These are phyloP conservation scores for Umbilicus rupestris DNA, from an alignment of 164 flowering plant genomes.

Conservation along the genomic window DNA sequence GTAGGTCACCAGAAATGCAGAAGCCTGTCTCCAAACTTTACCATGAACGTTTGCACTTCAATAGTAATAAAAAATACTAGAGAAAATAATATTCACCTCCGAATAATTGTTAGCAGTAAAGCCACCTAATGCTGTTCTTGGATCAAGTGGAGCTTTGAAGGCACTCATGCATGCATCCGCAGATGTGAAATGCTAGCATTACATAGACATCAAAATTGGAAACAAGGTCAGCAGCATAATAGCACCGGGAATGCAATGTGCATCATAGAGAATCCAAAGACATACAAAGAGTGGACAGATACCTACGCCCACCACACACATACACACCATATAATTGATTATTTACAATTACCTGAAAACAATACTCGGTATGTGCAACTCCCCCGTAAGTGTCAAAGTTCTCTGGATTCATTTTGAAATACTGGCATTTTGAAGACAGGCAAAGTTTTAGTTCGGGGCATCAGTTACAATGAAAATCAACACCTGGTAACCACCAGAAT, in stretches of 20 bases:
- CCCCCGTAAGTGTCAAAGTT: slow-evolving; percentile 68
- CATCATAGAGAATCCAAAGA: no score
- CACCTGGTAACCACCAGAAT: not conserved
- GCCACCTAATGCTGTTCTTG: slow-evolving; percentile 85
- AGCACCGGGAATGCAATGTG: not conserved
- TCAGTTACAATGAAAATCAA: not conserved
- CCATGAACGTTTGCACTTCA: slow-evolving; percentile 2
- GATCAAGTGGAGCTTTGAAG: slow-evolving; percentile 89
- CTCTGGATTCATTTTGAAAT: slow-evolving; percentile 74
- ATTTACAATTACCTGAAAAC: slow-evolving; percentile 76
- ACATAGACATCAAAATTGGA: not conserved
- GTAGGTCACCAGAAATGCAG: slow-evolving; percentile 89
- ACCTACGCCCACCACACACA: no score
- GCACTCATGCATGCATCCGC: slow-evolving; percentile 82
- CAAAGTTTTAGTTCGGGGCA: not conserved
- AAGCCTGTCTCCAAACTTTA: slow-evolving; percentile 52
- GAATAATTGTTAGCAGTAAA: slow-evolving; percentile 69
- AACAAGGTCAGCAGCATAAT: not conserved
- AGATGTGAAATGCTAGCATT: slow-evolving; percentile 64
- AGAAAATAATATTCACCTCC: slow-evolving; percentile 39
- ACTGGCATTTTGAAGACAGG: slow-evolving; percentile 29
- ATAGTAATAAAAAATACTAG: slow-evolving; percentile 4
- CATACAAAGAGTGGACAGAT: no score
- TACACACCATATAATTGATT: no score
- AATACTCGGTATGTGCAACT: slow-evolving; percentile 68